These are phyloP conservation scores for Penicillium sp. DNA, from an alignment of 2,329 filamentous ascomycete genomes.

Conservation along the genomic window DNA sequence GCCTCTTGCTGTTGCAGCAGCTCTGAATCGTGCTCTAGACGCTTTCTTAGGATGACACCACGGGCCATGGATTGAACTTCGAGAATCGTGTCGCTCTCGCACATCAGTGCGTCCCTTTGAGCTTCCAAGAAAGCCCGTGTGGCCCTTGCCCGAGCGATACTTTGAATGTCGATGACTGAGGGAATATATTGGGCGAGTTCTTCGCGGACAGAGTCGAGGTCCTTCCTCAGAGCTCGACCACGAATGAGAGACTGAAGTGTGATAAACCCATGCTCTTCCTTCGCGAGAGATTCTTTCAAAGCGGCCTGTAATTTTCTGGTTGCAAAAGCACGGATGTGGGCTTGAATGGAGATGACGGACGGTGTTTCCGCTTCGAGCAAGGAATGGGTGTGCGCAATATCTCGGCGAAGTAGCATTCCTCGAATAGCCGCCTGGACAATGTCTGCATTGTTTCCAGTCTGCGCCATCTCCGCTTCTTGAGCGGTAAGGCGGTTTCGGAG, in stretches of 20 bases:
- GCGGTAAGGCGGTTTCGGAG: slow-evolving; percentile 54
- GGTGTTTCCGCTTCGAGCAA: slow-evolving; percentile 33
- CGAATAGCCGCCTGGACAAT: slow-evolving; percentile 64
- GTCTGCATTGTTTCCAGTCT: slow-evolving; percentile 56
- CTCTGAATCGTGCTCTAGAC: slow-evolving; percentile 35
- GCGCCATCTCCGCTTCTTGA: slow-evolving; percentile 44
- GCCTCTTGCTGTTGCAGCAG: slow-evolving; percentile 38
- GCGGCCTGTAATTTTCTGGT: slow-evolving; percentile 44
- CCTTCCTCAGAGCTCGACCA: slow-evolving; percentile 39
- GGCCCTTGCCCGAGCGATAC: slow-evolving; percentile 36
- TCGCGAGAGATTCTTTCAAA: slow-evolving; percentile 48
- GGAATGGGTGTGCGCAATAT: slow-evolving; percentile 30
- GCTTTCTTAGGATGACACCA: slow-evolving; percentile 41
- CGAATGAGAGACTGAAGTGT: slow-evolving; percentile 53
- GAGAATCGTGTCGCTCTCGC: slow-evolving; percentile 50
- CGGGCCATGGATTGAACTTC: slow-evolving; percentile 59
- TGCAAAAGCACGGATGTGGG: slow-evolving; percentile 40
- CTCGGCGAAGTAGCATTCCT: slow-evolving; percentile 56
- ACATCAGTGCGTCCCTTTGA: slow-evolving; percentile 46
- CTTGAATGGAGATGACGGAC: slow-evolving; percentile 43
- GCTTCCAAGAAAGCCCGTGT: slow-evolving; percentile 37
- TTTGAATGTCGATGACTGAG: slow-evolving; percentile 40
- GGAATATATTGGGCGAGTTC: slow-evolving; percentile 35
- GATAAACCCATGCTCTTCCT: slow-evolving; percentile 46
- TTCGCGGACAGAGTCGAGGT: slow-evolving; percentile 32